phyloP scores from a whole-genome alignment of 345 rosid species.

The Chamaenerion angustifolium region DNA sequence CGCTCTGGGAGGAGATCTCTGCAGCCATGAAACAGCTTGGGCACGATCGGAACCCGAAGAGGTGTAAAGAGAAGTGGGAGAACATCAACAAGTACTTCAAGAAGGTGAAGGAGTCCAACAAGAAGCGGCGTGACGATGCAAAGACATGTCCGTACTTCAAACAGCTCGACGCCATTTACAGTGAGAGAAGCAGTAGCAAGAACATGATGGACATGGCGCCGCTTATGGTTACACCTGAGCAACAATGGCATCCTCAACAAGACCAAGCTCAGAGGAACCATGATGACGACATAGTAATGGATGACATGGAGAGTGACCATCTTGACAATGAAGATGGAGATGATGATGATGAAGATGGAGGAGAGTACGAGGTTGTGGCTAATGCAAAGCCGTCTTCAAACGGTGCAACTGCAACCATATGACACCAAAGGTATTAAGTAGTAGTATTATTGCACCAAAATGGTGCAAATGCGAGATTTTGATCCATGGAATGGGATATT shows the following conservation, averaged over 20 bases:
- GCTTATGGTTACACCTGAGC: slow-evolving; percentile 5
- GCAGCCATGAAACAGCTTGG: slow-evolving; percentile 52
- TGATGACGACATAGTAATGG: slow-evolving; percentile 2
- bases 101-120: slow-evolving; percentile 70
- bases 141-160: slow-evolving; percentile 83
- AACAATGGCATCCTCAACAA: slow-evolving; percentile 8
- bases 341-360: slow-evolving; percentile 13
- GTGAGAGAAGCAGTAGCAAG: slow-evolving; percentile 10
- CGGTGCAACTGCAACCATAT: slow-evolving; percentile 3
- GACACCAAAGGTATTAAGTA: too few species aligned
- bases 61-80: slow-evolving; percentile 98
- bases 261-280: neutral
- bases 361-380: slow-evolving; percentile 26
- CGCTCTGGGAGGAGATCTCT: slow-evolving; percentile 87
- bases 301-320: slow-evolving; percentile 13
- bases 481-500: too few species aligned
- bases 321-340: slow-evolving; percentile 12
- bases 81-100: slow-evolving; percentile 92
- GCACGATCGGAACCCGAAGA: slow-evolving; percentile 56
- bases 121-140: slow-evolving; percentile 56
- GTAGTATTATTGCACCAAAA: too few species aligned
- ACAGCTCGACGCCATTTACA: slow-evolving; percentile 27
- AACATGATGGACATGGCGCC: slow-evolving; percentile 5
- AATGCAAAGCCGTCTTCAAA: slow-evolving; percentile 12
- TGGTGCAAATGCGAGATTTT: too few species aligned